phyloP scores from a whole-genome alignment of 768 basidiomycete species.

The Boletus barrowsii region DNA sequence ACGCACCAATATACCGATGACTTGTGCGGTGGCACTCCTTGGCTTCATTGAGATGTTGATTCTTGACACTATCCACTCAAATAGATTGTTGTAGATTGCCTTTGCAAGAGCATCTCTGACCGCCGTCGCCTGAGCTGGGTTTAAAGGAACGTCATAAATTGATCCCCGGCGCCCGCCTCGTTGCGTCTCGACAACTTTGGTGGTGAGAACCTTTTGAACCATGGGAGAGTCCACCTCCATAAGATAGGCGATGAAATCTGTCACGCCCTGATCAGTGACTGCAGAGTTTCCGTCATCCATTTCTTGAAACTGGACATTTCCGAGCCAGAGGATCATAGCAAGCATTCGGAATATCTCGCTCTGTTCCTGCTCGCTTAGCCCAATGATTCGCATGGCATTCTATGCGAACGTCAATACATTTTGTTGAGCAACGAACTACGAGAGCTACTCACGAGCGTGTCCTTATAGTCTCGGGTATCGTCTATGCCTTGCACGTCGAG shows the following conservation, averaged over 20 bases:
- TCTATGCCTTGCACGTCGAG: constrained; percentile 88
- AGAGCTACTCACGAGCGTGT: constrained; percentile 69
- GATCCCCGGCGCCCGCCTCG: constrained; percentile 91
- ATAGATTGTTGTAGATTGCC: constrained; percentile 96
- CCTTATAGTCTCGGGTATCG: constrained; percentile 81
- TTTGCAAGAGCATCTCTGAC: constrained; percentile 92
- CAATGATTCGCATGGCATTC: constrained; percentile 94
- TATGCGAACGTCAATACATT: constrained; percentile 27
- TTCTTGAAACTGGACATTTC: constrained; percentile 89
- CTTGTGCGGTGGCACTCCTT: constrained; percentile 62
- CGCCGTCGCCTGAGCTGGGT: constrained; percentile 84
- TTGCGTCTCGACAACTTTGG: constrained; percentile 87
- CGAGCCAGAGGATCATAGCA: constrained; percentile 90
- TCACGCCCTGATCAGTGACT: constrained; percentile 80
- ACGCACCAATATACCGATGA: constrained; percentile 89
- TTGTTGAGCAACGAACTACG: neutral
- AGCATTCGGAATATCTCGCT: constrained; percentile 91
- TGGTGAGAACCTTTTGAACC: constrained; percentile 85
- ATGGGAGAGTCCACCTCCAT: constrained; percentile 80
- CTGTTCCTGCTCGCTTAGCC: constrained; percentile 82
- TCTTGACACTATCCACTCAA: constrained; percentile 98
- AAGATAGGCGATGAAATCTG: constrained; percentile 92
- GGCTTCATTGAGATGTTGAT: constrained; percentile 97
- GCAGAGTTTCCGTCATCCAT: constrained; percentile 85
- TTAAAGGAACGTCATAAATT: constrained; percentile 94